Evolutionary conservation across 192 early-diverging fungal genomes (phyloP).

Genomic region (Backusella sp.): DNA sequence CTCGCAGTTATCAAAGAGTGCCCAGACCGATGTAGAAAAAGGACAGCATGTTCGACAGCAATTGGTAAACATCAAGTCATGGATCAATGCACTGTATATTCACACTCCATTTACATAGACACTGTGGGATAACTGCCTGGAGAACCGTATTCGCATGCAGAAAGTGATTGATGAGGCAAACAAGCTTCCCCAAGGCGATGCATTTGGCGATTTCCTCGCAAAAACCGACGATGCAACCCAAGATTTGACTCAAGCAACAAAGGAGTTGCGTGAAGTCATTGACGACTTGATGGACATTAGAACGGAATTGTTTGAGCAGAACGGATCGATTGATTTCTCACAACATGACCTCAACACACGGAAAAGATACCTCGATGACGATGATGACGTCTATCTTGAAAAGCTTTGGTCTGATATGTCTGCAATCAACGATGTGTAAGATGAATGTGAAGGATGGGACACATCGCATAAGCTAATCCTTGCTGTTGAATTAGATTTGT

Average conservation of each 20-base stretch:
- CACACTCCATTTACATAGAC: slow-evolving; percentile 30
- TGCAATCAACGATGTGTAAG: slow-evolving; percentile 53
- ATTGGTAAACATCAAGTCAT: slow-evolving; percentile 53
- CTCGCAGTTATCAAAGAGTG: slow-evolving; percentile 70
- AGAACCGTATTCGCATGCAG: slow-evolving; percentile 87
- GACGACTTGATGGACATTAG: slow-evolving; percentile 44
- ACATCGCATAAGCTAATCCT: background rate
- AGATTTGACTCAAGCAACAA: slow-evolving; percentile 33
- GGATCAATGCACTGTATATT: background rate
- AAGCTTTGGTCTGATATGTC: slow-evolving; percentile 59
- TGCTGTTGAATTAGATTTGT: slow-evolving; percentile 44
- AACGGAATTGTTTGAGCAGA: slow-evolving; percentile 32
- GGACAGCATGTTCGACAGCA: slow-evolving; percentile 90
- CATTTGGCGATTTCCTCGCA: slow-evolving; percentile 17
- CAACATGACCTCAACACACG: slow-evolving; percentile 31
- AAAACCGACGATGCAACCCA: slow-evolving; percentile 14
- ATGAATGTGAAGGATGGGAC: background rate
- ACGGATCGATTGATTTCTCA: slow-evolving; percentile 39
- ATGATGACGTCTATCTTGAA: slow-evolving; percentile 44
- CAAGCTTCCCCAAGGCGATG: slow-evolving; percentile 64
- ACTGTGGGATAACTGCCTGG: slow-evolving; percentile 81
- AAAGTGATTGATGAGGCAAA: slow-evolving; percentile 75
- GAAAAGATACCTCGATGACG: slow-evolving; percentile 48
- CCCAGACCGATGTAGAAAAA: slow-evolving; percentile 82
- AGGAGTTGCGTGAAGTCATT: slow-evolving; percentile 34